These are phyloP conservation scores for Penium margaritaceum DNA, from an alignment of 139 green algal genomes.

Conservation along the genomic window DNA sequence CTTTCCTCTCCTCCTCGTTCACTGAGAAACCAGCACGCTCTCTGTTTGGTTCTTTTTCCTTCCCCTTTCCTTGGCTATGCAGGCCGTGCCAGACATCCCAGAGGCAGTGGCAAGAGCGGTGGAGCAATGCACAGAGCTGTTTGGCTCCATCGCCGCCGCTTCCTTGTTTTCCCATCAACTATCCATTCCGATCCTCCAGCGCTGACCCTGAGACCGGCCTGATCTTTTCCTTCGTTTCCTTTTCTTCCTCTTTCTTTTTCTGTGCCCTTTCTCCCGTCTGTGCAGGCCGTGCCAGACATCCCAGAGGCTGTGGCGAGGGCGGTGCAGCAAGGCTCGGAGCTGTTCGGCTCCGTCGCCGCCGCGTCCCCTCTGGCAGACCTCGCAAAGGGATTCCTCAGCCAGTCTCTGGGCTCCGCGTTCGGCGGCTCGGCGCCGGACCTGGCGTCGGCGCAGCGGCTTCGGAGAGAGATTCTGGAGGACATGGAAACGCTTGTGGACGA, in stretches of 20 bases:
- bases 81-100: conserved; percentile 7
- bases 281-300: conserved; percentile 26
- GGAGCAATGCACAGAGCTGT: not conserved
- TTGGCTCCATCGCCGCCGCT: not conserved
- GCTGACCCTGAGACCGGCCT: no score
- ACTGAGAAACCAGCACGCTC: no score
- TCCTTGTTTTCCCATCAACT: not conserved
- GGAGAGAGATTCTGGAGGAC: not conserved
- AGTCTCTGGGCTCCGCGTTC: not conserved
- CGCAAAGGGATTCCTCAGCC: conserved; percentile 6
- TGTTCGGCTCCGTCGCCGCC: conserved; percentile 15
- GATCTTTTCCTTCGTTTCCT: no score
- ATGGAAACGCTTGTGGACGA: conserved; percentile 37
- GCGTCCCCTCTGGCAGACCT: conserved; percentile 21
- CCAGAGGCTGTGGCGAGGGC: conserved; percentile 9
- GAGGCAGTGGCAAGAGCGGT: not conserved
- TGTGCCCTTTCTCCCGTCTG: not conserved
- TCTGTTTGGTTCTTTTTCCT: no score
- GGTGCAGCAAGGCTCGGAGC: not conserved
- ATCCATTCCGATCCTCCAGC: not conserved
- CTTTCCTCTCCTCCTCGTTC: not conserved
- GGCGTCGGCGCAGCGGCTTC: not conserved
- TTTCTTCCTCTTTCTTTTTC: no score
- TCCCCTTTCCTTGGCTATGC: no score
- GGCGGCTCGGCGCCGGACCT: not conserved